These are phyloP conservation scores for Curvularia hawaiiensis DNA, from an alignment of 2,329 filamentous ascomycete species.

Conservation along the genomic window DNA sequence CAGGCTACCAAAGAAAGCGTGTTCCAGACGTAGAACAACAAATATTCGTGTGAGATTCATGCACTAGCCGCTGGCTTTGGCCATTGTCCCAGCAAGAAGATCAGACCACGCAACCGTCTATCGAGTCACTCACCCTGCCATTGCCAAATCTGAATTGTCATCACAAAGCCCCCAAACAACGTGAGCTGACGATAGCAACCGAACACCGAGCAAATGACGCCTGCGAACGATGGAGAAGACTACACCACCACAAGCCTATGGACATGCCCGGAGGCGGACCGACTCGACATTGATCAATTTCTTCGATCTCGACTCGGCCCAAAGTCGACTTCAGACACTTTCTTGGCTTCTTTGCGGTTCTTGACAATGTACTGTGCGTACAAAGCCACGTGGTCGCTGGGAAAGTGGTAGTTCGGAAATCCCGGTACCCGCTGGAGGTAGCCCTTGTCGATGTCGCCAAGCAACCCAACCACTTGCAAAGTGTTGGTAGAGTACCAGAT, in stretches of 20 bases:
- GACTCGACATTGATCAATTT: conserved; percentile 21
- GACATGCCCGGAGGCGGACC: conserved; percentile 27
- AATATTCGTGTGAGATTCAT: conserved; percentile 41
- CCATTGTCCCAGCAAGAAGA: conserved; percentile 29
- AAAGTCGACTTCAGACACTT: conserved; percentile 46
- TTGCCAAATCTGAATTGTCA: conserved; percentile 33
- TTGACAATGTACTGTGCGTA: conserved; percentile 91
- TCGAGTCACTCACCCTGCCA: conserved; percentile 25
- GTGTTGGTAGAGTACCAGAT: conserved; percentile 97
- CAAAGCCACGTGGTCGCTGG: conserved; percentile 88
- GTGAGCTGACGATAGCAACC: conserved; percentile 34
- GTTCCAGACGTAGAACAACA: conserved; percentile 38
- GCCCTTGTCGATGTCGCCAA: conserved; percentile 84
- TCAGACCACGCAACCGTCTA: conserved; percentile 26
- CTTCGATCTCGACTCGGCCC: conserved; percentile 41
- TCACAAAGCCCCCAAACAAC: conserved; percentile 30
- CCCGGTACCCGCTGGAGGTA: conserved; percentile 87
- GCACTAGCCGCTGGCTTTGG: conserved; percentile 33
- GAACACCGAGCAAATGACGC: conserved; percentile 44
- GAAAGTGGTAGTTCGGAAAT: conserved; percentile 94
- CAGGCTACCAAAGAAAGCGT: conserved; percentile 19
- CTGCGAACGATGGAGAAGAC: conserved; percentile 35
- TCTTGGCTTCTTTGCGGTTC: conserved; percentile 74
- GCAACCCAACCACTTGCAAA: conserved; percentile 79
- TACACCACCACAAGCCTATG: conserved; percentile 36